Base-by-base conservation (phyloP, 75 land plant genomes). In the Cupressus sempervirens region DNA sequence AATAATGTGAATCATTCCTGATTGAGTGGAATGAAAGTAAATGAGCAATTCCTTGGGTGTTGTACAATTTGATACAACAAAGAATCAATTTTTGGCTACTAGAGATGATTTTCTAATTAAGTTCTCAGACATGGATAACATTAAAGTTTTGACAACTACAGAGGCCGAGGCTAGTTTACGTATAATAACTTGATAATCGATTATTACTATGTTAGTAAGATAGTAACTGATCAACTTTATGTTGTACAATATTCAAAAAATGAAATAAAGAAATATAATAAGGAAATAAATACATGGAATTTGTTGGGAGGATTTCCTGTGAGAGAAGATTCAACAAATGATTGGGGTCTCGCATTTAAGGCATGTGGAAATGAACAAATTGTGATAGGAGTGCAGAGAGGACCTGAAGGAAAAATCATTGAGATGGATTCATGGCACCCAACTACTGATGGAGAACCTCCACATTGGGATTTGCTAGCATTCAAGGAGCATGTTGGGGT, bases 311-410 rank as follows among this genome's bases (percentile, higher is more conserved):
- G 82, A 14, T 82, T 89, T 18, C 91, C 91, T 11, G 91, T 85
- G 0, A 88, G 83, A 58, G 88, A 81, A 23, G 89, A 84, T 53
- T 88, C 82, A 4, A 68, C 86, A n/a, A 89, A 91, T 86, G 93
- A 90, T 3, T 92, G 93, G 93, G 93, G 93, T 15, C 82, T 90
- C n/a, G 93, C 88, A 23, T 92, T 92, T 56, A 88, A 88, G 76
- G 91, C 91, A 3, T 88, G 86, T 68, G 91, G 87, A 20, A 86
- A 87, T 26, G 50, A 87, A 3, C 82, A 89, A 79, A 50, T 89
- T 32, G 86, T 91, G 7, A 90, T 90, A 58, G 91, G 89, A 20
- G 92, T 91, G 30, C 90, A 84, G 79, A 46, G 84, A 53, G 88
- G 82, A 6, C 84, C 80, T 29, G 88, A 87, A 16, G 87, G 87